A percentile compares a stretch with the other conserved stretches of the same genome.
These are phyloP conservation scores for Candida fluviatilis DNA, from an alignment of 805 yeast species.

Conservation along the genomic window DNA sequence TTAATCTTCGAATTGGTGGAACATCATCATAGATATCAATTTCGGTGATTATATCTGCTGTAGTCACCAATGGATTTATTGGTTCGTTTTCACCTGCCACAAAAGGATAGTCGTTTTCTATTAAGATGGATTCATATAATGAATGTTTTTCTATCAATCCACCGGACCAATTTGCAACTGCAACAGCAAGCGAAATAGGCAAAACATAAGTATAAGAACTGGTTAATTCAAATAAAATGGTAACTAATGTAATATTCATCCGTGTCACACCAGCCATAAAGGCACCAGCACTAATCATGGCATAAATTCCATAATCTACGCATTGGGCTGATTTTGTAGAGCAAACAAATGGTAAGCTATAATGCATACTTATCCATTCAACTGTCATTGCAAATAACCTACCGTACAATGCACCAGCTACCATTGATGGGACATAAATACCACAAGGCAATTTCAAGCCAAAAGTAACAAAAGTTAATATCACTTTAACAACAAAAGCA, in stretches of 20 bases:
- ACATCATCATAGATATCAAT: slow-evolving; percentile 13
- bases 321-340: slow-evolving; percentile 13
- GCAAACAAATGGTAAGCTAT: slow-evolving; percentile 4
- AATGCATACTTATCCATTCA: slow-evolving; percentile 30
- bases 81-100: slow-evolving; percentile 40
- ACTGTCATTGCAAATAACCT: slow-evolving; percentile 43
- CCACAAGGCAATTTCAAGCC: slow-evolving; percentile 60
- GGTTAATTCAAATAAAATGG: slow-evolving; percentile 51
- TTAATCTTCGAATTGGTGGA: not conserved
- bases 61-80: slow-evolving; percentile 23
- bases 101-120: slow-evolving; percentile 50
- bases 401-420: slow-evolving; percentile 58
- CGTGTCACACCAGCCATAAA: slow-evolving; percentile 56
- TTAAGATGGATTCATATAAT: slow-evolving; percentile 45
- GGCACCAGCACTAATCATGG: slow-evolving; percentile 54
- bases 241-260: slow-evolving; percentile 51
- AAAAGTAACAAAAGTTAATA: slow-evolving; percentile 49
- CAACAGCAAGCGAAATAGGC: slow-evolving; percentile 52
- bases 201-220: slow-evolving; percentile 54
- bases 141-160: slow-evolving; percentile 47
- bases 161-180: slow-evolving; percentile 57
- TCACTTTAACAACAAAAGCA: slow-evolving; percentile 43
- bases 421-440: slow-evolving; percentile 62
- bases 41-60: slow-evolving; percentile 32
- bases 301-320: slow-evolving; percentile 48